These are phyloP conservation scores for Tetratostichococcus sp. DNA, from an alignment of 139 green algal species.

Conservation along the genomic window DNA sequence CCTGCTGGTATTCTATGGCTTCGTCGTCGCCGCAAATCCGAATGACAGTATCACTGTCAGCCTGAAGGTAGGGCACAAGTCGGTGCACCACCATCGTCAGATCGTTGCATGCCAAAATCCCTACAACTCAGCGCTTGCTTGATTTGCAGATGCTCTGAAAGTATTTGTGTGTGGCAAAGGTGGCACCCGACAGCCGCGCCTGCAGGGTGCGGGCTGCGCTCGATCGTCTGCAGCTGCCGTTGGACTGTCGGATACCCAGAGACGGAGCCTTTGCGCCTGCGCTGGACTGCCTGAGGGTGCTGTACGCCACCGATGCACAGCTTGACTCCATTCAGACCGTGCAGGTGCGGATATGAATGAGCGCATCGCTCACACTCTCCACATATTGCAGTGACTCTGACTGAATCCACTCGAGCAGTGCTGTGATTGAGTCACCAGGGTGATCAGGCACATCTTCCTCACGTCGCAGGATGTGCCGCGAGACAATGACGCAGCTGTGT, in stretches of 20 bases:
- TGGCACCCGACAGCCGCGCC: neutral
- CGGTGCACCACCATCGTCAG: too few relatives aligned
- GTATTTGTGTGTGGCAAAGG: neutral
- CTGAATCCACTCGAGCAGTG: too few relatives aligned
- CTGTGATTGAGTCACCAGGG: too few relatives aligned
- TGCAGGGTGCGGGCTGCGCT: neutral
- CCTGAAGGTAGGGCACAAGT: neutral
- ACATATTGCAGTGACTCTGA: too few relatives aligned
- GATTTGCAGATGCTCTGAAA: too few relatives aligned
- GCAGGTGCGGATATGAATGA: neutral
- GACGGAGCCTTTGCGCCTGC: neutral
- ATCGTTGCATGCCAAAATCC: too few relatives aligned
- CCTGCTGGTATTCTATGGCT: constrained; percentile 74
- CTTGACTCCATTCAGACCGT: neutral
- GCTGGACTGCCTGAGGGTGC: neutral
- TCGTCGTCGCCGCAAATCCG: constrained; percentile 43
- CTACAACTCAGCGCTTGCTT: too few relatives aligned
- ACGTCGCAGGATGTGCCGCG: neutral
- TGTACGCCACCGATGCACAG: neutral
- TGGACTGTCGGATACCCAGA: neutral
- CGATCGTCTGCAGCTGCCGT: neutral
- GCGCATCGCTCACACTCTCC: too few relatives aligned
- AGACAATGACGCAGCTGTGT: neutral
- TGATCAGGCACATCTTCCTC: too few relatives aligned
- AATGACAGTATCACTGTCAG: constrained; percentile 33